Conservation (phyloP, 345 rosid species). For the Brassica nigra region DNA sequence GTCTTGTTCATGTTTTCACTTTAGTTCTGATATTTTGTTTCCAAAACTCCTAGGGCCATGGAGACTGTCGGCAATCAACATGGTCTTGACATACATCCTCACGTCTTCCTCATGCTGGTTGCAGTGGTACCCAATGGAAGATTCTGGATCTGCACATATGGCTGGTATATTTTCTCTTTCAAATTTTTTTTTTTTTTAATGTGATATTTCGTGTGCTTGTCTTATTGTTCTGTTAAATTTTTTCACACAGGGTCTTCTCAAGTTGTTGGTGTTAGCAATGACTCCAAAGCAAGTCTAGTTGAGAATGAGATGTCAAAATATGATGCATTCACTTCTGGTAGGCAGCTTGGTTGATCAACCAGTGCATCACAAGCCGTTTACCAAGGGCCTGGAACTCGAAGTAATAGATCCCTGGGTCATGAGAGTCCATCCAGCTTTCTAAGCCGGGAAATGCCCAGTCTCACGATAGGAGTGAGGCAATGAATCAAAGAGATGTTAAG, state of each 20-base stretch:
- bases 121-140: conserved; percentile 69
- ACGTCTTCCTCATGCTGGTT: conserved; percentile 62
- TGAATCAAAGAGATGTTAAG: conserved; percentile 59
- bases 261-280: conserved; percentile 56
- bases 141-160: conserved; percentile 60
- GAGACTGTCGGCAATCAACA: conserved; percentile 93
- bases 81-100: conserved; percentile 87
- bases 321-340: conserved; percentile 62
- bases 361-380: conserved; percentile 64
- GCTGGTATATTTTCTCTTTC: conserved; percentile 56
- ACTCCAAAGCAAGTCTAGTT: conserved; percentile 53
- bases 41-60: conserved; percentile 75
- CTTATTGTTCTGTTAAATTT: neutral
- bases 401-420: conserved; percentile 76
- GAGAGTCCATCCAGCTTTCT: conserved; percentile 91
- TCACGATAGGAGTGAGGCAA: conserved; percentile 70
- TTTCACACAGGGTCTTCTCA: conserved; percentile 74
- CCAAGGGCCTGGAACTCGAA: conserved; percentile 72
- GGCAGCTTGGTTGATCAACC: conserved; percentile 71
- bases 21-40: conserved; percentile 33
- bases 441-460: conserved; percentile 81
- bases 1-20: conserved; percentile 18
- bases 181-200: conserved; percentile 3
- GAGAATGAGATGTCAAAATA: conserved; percentile 70
- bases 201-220: neutral